Conservation (phyloP, 768 basidiomycete species). For the Calocybe gangraenosa region DNA sequence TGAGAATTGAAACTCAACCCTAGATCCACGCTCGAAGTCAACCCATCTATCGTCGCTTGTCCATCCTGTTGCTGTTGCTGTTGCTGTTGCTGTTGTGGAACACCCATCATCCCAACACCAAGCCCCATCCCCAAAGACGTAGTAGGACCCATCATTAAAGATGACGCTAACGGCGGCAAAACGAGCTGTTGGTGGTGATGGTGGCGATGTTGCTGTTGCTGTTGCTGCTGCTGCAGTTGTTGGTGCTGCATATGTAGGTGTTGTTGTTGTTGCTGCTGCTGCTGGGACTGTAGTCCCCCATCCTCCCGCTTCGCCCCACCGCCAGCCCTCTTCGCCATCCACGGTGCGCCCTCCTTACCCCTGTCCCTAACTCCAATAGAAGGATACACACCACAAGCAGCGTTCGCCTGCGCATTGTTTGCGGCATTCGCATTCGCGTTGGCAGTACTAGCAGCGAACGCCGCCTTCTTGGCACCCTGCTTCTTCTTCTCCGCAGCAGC, state of each 20-base stretch:
- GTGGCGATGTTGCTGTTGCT: neutral
- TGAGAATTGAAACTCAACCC: too few species aligned
- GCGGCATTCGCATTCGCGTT: too few species aligned
- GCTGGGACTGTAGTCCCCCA: neutral
- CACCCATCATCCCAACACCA: too few species aligned
- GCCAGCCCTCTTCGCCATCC: slow-evolving; percentile 11
- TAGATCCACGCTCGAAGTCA: neutral
- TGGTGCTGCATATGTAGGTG: neutral
- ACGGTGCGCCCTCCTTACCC: slow-evolving; percentile 25
- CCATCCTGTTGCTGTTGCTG: too few species aligned
- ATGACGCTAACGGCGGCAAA: neutral
- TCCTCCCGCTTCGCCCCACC: neutral
- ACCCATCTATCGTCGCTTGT: neutral
- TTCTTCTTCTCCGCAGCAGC: neutral
- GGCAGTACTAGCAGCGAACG: too few species aligned
- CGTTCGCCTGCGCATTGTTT: too few species aligned
- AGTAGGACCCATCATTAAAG: too few species aligned
- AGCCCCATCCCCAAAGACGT: too few species aligned
- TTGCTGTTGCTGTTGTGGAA: too few species aligned
- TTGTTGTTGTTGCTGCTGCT: neutral
- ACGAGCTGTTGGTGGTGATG: too few species aligned
- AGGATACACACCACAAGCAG: slow-evolving; percentile 25
- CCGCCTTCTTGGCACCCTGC: neutral
- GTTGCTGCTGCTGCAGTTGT: neutral
- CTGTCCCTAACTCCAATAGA: slow-evolving; percentile 45